phyloP scores from a whole-genome alignment of 805 yeast genomes.

The Priceomyces fermenticarens region DNA sequence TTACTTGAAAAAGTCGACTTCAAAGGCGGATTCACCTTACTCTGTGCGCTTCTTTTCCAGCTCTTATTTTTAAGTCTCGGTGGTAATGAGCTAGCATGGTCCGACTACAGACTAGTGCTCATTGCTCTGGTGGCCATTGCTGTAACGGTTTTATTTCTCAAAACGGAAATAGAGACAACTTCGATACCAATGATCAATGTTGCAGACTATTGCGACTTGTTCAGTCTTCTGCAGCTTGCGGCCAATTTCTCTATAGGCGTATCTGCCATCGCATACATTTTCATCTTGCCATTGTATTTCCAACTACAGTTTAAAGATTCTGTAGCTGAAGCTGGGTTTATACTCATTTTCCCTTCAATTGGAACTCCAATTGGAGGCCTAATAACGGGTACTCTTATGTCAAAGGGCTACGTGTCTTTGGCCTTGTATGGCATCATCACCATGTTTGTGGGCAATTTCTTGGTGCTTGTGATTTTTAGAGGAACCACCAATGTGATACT shows the following conservation, averaged over 20 bases:
- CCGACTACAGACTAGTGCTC: slow-evolving; percentile 9
- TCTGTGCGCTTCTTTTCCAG: slow-evolving; percentile 28
- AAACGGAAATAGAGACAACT: slow-evolving; percentile 18
- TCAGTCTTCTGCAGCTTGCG: slow-evolving; percentile 21
- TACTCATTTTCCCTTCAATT: slow-evolving; percentile 39
- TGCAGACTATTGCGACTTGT: slow-evolving; percentile 17
- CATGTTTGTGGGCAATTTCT: slow-evolving; percentile 34
- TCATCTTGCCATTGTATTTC: slow-evolving; percentile 40
- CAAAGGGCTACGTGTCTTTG: slow-evolving; percentile 23
- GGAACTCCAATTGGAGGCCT: slow-evolving; percentile 43
- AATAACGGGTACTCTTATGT: slow-evolving; percentile 37
- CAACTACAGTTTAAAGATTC: slow-evolving; percentile 41
- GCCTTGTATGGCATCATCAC: slow-evolving; percentile 30
- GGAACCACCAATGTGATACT: slow-evolving; percentile 21
- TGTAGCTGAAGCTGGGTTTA: slow-evolving; percentile 37
- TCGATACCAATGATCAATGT: slow-evolving; percentile 34
- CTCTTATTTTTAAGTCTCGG: slow-evolving; percentile 24
- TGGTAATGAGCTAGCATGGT: slow-evolving; percentile 18
- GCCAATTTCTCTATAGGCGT: slow-evolving; percentile 36
- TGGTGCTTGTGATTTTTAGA: slow-evolving; percentile 20
- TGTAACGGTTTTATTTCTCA: slow-evolving; percentile 12
- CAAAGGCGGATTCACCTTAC: slow-evolving; percentile 28
- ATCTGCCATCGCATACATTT: slow-evolving; percentile 37
- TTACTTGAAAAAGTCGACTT: slow-evolving; percentile 27
- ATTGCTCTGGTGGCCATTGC: slow-evolving; percentile 10